Conservation (phyloP, 2,329 filamentous ascomycete species). For the Ceratocystiopsis sp. region DNA sequence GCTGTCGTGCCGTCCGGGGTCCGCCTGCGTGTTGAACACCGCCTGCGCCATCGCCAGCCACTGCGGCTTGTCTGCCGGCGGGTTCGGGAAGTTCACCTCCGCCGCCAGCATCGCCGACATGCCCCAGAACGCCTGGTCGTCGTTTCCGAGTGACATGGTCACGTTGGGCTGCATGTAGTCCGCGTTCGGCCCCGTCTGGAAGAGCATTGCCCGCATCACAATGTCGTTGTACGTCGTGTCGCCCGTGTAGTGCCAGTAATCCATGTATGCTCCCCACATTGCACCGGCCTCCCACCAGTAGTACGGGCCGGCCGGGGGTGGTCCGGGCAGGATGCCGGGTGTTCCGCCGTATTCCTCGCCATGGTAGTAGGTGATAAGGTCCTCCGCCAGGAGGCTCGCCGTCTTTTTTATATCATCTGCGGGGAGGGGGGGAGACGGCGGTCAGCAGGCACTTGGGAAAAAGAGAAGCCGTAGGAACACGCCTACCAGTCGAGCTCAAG, state of each 20-base stretch:
- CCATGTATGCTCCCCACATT: constrained; percentile 18
- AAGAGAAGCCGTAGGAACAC: neutral
- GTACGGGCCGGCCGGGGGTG: constrained; percentile 15
- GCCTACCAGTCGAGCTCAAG: constrained; percentile 5
- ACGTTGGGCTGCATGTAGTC: constrained; percentile 33
- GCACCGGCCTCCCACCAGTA: constrained; percentile 17
- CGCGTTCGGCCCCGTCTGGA: constrained; percentile 27
- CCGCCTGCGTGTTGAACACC: constrained; percentile 34
- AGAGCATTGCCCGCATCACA: constrained; percentile 26
- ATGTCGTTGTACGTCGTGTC: constrained; percentile 34
- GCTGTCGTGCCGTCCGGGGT: constrained; percentile 30
- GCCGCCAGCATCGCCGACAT: constrained; percentile 38
- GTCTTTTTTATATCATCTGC: constrained; percentile 10
- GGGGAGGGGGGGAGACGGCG: neutral
- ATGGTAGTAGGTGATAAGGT: constrained; percentile 16
- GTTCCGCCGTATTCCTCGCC: constrained; percentile 15
- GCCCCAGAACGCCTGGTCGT: constrained; percentile 44
- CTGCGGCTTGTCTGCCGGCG: constrained; percentile 20
- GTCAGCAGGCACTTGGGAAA: neutral
- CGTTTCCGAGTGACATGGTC: constrained; percentile 30
- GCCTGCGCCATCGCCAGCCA: constrained; percentile 39
- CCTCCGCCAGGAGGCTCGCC: constrained; percentile 12
- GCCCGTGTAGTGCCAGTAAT: constrained; percentile 22
- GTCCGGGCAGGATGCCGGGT: constrained; percentile 15
- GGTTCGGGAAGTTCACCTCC: constrained; percentile 33